Evolutionary conservation across 1,284 basidiomycete genomes (phyloP), one percentile per base, ranked within the genome.

Genomic region (Phellopilus nigrolimitatus): DNA sequence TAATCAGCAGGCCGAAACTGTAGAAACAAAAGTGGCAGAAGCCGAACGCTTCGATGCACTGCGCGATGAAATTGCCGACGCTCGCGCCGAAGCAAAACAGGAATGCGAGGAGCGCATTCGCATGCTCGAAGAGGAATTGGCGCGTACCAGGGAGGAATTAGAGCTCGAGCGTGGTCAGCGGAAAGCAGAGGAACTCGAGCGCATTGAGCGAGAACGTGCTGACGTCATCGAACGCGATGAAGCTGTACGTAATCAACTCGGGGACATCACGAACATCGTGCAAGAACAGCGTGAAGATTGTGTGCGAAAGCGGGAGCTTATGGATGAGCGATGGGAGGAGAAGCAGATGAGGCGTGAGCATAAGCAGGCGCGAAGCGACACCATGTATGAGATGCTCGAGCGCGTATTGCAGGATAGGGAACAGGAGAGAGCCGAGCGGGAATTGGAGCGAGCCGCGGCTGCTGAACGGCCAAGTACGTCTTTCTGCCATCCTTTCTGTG

Each of bases 261-360:
- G 64, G 2, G 84, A 88, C 55, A 76, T 88, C 58, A 82, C 84
- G 1, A 80, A 81, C 54, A 63, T 88, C 31, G 71, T 87, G 7
- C 79, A 82, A 54, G 76, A 80, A 51, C 82, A 85, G 54, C 71
- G 76, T 0, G 75, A 80, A 21, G 70, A 75, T 48, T 71, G 73
- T 31, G 73, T 76, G 31, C 67, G 69, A 55, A 85, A 87, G 68
- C 79, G 71, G 53, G 68, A 71, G 21, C 56, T 78, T 9, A 71
- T 72, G 67, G 80, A 86, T 12, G 67, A 77, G 34, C 73, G 79
- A 30, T 84, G 75, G 72, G 69, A 68, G 3, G 75, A 80, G 56
- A 86, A 86, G 62, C 64, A 73, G 59, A 66, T 59, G 10, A 70
- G 82, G 47, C 71, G 80, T 41, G 66, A 69, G 33, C 71, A 77